Base-by-base conservation (phyloP, 2,329 filamentous ascomycete species). In the Aspergillus thermomutatus region DNA sequence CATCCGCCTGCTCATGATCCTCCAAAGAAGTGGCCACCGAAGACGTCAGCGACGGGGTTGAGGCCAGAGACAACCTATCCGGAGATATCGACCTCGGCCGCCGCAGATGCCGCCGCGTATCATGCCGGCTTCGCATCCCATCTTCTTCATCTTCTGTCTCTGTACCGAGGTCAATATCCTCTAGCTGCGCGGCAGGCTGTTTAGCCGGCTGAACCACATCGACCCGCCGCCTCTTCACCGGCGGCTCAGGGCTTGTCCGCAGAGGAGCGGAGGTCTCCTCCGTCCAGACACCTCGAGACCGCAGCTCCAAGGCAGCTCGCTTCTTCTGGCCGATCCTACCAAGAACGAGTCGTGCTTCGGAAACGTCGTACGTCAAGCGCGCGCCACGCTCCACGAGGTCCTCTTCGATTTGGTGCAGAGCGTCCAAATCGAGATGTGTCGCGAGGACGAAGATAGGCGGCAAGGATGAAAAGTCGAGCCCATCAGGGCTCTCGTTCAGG, bases 261-360 rank as follows among this genome's bases (percentile, higher is more conserved):
- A 37, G 31, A 37, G 31, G 27, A 17, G n/a, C 8, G 37, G 26
- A 26, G 7, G 66, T 53, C 50, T 79, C 73, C 52, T 80, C 71
- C 45, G 76, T 77, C 70, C 72, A 76, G 2, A 96, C 64, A 14
- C 85, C 87, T 48, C 84, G 82, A 6, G 84, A 82, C 53, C 90
- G 82, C 59, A 97, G 77, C 73, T 97, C 93, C 64, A 95, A 87
- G 49, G 83, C 80, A 0, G 91, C 91, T 19, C 93, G 83, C 65
- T 85, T 82, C 61, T 84, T 87, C 54, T 84, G 87, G 0, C 80
- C 80, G 34, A 96, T 81, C 62, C 87, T 90, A 1, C 89, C 91
- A 28, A 97, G 71, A 1, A 96, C 79, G 3, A 97, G 72, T 4
- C 83, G 80, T 0, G 91, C 91, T 71, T 93, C 88, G 14, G 80